Evolutionary conservation across 2,329 filamentous ascomycete genomes (phyloP), one percentile per base, ranked within the genome.

Genomic region (Pseudogymnoascus sp.): DNA sequence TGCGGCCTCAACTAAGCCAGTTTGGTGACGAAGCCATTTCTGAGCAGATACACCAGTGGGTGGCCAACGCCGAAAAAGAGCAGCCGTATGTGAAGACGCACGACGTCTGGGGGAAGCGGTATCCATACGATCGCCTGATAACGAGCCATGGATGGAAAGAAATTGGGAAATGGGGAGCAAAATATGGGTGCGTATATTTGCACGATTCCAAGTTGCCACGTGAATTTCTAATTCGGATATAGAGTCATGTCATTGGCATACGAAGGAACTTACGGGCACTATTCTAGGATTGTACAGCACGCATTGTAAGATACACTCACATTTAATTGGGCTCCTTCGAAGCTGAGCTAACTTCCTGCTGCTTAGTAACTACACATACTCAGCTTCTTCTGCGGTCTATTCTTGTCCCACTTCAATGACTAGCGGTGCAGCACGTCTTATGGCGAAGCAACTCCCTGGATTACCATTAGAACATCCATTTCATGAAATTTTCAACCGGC

Each of bases 381-480:
- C 72, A 1, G 74, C 74, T 4, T 78, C 78, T 1, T 76, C 73
- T 7, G 79, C 77, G 0, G 73, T 78, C 58, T 77, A 78, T 8
- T 79, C 77, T 1, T 83, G 81, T 64, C 81, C 81, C 1, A 75
- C 77, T 65, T 77, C 76, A 42, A 83, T 83, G 81, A 74, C 73
- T 1, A 74, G 77, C 63, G 76, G 76, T 9, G 76, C 75, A n/a
- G 72, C 71, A 13, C 68, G 63, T 18, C 60, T 72, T 35, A 60
- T 69, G 13, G 62, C 62, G 10, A 61, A 65, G 25, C 67, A 69
- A 40, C 62, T 69, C 18, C 62, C 61, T 10, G 60, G 59, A 27
- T 45, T 64, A 5, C 55, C 61, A 9, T 35, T 31, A 60, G 61
- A 48, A 61, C 62, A 68, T 37, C 71, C 75, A 0, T 70, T 75